Conservation (phyloP, 2,329 filamentous ascomycete species). For the Aspergillus clavatus region DNA sequence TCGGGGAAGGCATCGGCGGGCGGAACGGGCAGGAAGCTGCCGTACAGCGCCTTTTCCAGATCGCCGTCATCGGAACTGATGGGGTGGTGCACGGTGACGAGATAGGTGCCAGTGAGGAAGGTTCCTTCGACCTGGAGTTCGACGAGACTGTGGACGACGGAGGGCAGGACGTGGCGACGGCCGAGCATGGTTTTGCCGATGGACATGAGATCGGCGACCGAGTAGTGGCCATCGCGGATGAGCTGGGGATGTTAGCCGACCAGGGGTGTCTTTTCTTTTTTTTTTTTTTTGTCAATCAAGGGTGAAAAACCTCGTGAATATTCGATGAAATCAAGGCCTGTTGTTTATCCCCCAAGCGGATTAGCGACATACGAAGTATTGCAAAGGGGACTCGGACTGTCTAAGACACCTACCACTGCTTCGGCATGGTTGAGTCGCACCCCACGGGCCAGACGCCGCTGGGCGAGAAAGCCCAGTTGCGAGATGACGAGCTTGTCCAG, state of each 20-base stretch:
- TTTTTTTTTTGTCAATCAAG: too few species aligned
- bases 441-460: conserved; percentile 80
- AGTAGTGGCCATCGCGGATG: conserved; percentile 92
- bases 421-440: conserved; percentile 87
- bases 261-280: too few species aligned
- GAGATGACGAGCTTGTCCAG: conserved; percentile 94
- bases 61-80: conserved; percentile 83
- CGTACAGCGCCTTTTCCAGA: conserved; percentile 80
- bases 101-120: conserved; percentile 83
- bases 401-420: conserved; percentile 60
- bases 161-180: conserved; percentile 81
- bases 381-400: too few species aligned
- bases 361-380: too few species aligned
- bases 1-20: conserved; percentile 62
- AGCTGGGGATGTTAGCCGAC: conserved; percentile 47
- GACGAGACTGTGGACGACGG: conserved; percentile 70
- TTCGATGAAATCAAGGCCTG: conserved; percentile 68
- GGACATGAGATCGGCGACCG: conserved; percentile 87
- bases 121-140: conserved; percentile 94
- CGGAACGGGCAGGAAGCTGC: conserved; percentile 82
- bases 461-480: conserved; percentile 80
- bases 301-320: conserved; percentile 67
- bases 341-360: too few species aligned
- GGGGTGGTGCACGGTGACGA: conserved; percentile 90
- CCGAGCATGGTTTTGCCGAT: conserved; percentile 90